Evolutionary conservation across 1,139 yeast genomes (phyloP), one percentile per base, ranked within the genome.

Genomic region (Zygosaccharomyces pseudobailii): DNA sequence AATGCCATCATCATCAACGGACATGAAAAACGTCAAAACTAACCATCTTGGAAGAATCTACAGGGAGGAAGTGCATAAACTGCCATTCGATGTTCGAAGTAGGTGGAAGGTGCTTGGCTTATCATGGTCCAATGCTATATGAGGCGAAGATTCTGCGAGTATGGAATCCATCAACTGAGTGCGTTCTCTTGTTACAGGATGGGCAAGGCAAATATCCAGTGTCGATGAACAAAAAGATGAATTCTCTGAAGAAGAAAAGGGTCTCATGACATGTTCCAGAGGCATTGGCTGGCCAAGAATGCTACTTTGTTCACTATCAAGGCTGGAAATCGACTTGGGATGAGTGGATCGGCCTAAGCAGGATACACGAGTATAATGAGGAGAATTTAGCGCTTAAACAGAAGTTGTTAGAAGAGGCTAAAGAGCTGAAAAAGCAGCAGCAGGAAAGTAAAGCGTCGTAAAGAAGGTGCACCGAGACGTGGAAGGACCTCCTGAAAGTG

Each of bases 311-410:
- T 7, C 98, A 92, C 63, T 92, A 92, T 68, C 87, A 84, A 59
- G 97, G 98, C 2, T 92, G 98, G 98, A 92, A 89, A 61, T 69
- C 83, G 20, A 83, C 90, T 53, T 90, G 97, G 97, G 97, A 92
- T 64, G 98, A 92, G 65, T 92, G 98, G 98, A 95, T 92, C 0
- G 76, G 80, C 0, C 67, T 69, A 7, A 83, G 79, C 43, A 71
- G 97, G 36, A 76, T 90, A 8, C 70, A 87, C 62, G 84, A 80
- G 54, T 74, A 75, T 62, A 86, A 76, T 44, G 84, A 81, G 37
- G 95, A 84, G 55, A 89, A 86, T 61, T 61, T 84, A 47, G 71
- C 75, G 49, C 69, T 80, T 45, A 88, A 85, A 62, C 77, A 80
- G 55, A 83, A 82, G 54, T 71, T 88, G 58, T 80, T 78, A 56